Conservation (phyloP, 257 asterid species). For the Fraxinus cuspidata region DNA sequence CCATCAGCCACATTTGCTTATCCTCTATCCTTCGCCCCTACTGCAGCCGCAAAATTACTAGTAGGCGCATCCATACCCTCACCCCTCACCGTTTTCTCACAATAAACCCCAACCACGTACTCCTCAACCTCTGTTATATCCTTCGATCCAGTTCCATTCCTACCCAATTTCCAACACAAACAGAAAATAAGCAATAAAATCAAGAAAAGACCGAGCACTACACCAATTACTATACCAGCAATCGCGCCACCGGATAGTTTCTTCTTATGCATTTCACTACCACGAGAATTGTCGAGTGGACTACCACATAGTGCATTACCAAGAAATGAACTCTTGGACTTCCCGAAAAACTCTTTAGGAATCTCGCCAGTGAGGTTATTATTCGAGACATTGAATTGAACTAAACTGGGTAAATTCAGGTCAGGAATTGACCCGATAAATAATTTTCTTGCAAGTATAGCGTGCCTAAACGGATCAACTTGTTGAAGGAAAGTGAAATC, state of each 20-base stretch:
- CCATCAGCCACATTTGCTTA: slow-evolving; percentile 24
- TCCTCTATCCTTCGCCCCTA: slow-evolving; percentile 36
- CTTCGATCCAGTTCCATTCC: slow-evolving; percentile 40
- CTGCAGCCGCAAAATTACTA: slow-evolving; percentile 44
- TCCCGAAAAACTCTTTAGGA: slow-evolving; percentile 44
- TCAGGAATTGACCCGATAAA: slow-evolving; percentile 74
- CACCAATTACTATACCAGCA: slow-evolving; percentile 82
- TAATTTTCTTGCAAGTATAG: slow-evolving; percentile 64
- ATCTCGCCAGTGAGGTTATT: too few species aligned
- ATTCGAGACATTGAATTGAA: slow-evolving; percentile 74
- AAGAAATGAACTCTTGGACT: slow-evolving; percentile 49
- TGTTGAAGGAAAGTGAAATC: slow-evolving; percentile 49
- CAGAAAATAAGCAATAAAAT: too few species aligned
- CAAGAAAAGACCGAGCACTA: slow-evolving; percentile 43
- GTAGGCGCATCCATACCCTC: slow-evolving; percentile 35
- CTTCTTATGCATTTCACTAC: slow-evolving; percentile 41
- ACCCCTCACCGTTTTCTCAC: slow-evolving; percentile 31
- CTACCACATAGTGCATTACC: slow-evolving; percentile 80
- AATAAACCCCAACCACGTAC: slow-evolving; percentile 45
- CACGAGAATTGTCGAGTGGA: slow-evolving; percentile 54
- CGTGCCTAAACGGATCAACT: slow-evolving; percentile 69
- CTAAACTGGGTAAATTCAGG: slow-evolving; percentile 45
- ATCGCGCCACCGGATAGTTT: slow-evolving; percentile 83
- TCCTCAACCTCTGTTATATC: slow-evolving; percentile 37
- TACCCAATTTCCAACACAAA: slow-evolving; percentile 47